Conservation (phyloP, 345 rosid species). For the Geranium brycei region DNA sequence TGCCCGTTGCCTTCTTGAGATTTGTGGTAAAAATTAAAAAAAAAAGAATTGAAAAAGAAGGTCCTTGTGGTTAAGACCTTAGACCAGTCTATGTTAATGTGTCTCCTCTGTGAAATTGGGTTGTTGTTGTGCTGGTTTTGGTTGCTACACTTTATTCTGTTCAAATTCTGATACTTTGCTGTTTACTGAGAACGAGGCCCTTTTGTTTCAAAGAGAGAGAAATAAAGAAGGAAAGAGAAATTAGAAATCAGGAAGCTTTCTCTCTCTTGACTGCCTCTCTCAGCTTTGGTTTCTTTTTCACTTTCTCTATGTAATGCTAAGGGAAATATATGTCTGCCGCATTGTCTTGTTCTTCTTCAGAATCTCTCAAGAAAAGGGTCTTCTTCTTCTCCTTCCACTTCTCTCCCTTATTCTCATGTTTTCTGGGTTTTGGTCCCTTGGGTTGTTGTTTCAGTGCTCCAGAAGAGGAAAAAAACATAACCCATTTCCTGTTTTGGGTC, state of each 20-base stretch:
- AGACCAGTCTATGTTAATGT: not conserved
- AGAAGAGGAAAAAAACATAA: slow-evolving; percentile 14
- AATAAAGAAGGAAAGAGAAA: slow-evolving; percentile 11
- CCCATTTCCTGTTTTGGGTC: slow-evolving; percentile 9
- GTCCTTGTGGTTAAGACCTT: slow-evolving; percentile 12
- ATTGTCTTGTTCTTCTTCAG: slow-evolving; percentile 61
- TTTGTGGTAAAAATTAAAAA: not conserved
- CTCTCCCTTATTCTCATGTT: slow-evolving; percentile 22
- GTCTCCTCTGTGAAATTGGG: slow-evolving; percentile 9
- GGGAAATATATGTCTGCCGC: slow-evolving; percentile 32
- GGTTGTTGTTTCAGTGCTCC: slow-evolving; percentile 9
- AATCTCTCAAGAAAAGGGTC: slow-evolving; percentile 22
- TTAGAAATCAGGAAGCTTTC: slow-evolving; percentile 11
- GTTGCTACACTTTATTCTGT: slow-evolving; percentile 67
- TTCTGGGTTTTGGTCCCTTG: slow-evolving; percentile 18
- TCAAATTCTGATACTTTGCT: slow-evolving; percentile 53
- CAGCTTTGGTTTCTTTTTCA: slow-evolving; percentile 13
- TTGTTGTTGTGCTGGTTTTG: slow-evolving; percentile 14
- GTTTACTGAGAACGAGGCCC: slow-evolving; percentile 66
- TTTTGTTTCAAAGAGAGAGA: slow-evolving; percentile 21
- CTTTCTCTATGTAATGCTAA: slow-evolving; percentile 1
- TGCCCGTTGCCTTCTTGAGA: too few relatives aligned
- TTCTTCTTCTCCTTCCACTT: slow-evolving; percentile 48
- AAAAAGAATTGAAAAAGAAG: not conserved
- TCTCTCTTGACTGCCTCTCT: slow-evolving; percentile 17